Conservation (phyloP, 2,329 filamentous ascomycete species). For the Ophiostoma sp. region DNA sequence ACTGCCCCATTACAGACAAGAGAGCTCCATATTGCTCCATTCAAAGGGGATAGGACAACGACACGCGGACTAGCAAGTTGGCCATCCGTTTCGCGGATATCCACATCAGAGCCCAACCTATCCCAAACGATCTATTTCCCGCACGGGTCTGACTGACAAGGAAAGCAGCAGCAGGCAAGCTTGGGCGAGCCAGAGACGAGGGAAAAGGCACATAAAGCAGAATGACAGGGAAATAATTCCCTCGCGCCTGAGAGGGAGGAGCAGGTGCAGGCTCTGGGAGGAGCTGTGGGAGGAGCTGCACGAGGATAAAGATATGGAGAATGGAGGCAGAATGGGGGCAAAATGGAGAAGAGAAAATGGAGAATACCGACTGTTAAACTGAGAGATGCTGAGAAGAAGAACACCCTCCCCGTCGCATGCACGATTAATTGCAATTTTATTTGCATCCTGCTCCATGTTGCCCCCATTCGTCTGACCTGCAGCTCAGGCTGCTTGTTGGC, state of each 20-base stretch:
- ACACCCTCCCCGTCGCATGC: not conserved
- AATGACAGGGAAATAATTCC: conserved; percentile 12
- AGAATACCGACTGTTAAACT: not conserved
- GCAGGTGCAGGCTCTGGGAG: not conserved
- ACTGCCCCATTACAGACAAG: conserved; percentile 11
- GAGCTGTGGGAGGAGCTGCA: not conserved
- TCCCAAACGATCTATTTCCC: conserved; percentile 26
- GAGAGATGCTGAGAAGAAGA: not conserved
- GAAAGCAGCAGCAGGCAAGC: not conserved
- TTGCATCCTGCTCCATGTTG: not conserved
- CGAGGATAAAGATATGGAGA: conserved; percentile 5
- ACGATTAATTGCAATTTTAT: not conserved
- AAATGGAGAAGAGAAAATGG: not conserved
- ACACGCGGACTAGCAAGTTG: conserved; percentile 18
- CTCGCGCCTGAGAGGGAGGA: not conserved
- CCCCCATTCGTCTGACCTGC: not conserved
- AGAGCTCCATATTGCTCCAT: conserved; percentile 7
- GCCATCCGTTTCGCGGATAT: conserved; percentile 20
- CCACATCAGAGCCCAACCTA: conserved; percentile 24
- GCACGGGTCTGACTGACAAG: not conserved
- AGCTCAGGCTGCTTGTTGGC: conserved; percentile 9
- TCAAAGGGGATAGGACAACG: not conserved
- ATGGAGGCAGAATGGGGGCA: not conserved
- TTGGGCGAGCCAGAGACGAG: conserved; percentile 5
- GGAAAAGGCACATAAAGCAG: not conserved